Evolutionary conservation across 768 basidiomycete species (phyloP).

Genomic region (Daedaleopsis sinensis): DNA sequence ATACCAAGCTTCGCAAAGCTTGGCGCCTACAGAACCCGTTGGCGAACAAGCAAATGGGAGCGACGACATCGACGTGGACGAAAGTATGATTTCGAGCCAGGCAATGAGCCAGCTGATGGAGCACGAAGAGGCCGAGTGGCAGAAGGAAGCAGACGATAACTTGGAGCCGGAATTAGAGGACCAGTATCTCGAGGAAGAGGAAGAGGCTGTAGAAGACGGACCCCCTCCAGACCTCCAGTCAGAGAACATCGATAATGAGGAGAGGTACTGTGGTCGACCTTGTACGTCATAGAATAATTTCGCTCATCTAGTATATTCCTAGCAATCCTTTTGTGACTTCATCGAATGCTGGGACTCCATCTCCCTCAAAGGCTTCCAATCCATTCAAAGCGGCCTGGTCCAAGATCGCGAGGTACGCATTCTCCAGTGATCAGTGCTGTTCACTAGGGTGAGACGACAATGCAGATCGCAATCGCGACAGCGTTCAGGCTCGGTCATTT

Average conservation of each 20-base stretch:
- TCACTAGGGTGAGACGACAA: too few species aligned
- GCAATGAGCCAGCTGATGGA: conserved; percentile 46
- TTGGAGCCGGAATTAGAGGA: conserved; percentile 30
- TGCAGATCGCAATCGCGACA: conserved; percentile 8
- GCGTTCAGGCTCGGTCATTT: conserved; percentile 10
- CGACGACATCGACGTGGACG: conserved; percentile 54
- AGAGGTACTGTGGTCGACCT: background rate
- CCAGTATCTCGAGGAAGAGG: conserved; percentile 33
- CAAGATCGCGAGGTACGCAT: conserved; percentile 16
- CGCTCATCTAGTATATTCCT: background rate
- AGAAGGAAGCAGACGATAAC: conserved; percentile 23
- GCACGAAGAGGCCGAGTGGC: conserved; percentile 31
- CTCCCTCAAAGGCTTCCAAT: conserved; percentile 7
- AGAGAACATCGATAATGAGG: background rate
- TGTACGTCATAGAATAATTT: background rate
- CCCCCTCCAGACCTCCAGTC: conserved; percentile 27
- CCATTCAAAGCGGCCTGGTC: conserved; percentile 24
- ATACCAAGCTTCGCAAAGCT: conserved; percentile 17
- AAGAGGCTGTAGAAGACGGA: conserved; percentile 38
- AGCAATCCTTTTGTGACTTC: background rate
- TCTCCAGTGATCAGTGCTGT: too few species aligned
- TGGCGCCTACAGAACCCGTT: background rate
- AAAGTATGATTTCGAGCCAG: conserved; percentile 52
- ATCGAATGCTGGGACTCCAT: background rate
- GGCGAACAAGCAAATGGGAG: conserved; percentile 1